Evolutionary conservation across 805 yeast species (phyloP).

Genomic region (Kodamaea neixiangensis): DNA sequence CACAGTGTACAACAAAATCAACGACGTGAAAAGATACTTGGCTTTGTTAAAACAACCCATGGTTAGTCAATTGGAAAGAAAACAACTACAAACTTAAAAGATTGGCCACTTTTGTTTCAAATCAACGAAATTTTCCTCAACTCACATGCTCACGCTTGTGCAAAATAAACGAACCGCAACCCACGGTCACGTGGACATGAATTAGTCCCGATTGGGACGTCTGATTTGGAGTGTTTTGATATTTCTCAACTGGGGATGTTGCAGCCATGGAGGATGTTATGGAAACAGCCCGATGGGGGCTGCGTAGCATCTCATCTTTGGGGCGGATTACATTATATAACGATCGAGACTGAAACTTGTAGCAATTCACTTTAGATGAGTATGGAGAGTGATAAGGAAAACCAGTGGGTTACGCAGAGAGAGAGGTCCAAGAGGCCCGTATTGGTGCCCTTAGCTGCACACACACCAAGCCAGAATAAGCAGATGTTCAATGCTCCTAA

Average conservation of each 20-base stretch:
- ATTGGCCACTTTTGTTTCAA: constrained; percentile 1
- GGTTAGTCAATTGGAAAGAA: constrained; percentile 2
- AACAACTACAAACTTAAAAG: constrained; percentile 1
- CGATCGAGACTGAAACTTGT: neutral
- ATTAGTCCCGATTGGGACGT: too few relatives aligned
- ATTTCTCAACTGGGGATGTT: neutral
- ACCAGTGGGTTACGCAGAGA: neutral
- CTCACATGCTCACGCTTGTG: constrained; percentile 3
- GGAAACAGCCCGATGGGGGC: neutral
- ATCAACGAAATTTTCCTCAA: constrained; percentile 9
- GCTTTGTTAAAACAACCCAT: constrained; percentile 20
- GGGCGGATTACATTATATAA: constrained; percentile 1
- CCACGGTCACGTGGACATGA: neutral
- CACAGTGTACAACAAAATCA: constrained; percentile 33
- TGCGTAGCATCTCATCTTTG: constrained; percentile 1
- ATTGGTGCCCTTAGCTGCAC: neutral
- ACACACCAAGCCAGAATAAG: neutral
- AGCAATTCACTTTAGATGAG: neutral
- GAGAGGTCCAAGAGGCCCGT: neutral
- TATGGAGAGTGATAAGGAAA: constrained; percentile 7
- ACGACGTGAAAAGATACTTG: constrained; percentile 23
- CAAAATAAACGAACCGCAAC: neutral
- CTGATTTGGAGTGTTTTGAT: neutral
- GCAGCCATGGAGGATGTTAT: constrained; percentile 1
- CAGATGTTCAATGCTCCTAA: neutral